These are phyloP conservation scores for Chrysosporium queenslandicum DNA, from an alignment of 2,329 filamentous ascomycete species.

Conservation along the genomic window DNA sequence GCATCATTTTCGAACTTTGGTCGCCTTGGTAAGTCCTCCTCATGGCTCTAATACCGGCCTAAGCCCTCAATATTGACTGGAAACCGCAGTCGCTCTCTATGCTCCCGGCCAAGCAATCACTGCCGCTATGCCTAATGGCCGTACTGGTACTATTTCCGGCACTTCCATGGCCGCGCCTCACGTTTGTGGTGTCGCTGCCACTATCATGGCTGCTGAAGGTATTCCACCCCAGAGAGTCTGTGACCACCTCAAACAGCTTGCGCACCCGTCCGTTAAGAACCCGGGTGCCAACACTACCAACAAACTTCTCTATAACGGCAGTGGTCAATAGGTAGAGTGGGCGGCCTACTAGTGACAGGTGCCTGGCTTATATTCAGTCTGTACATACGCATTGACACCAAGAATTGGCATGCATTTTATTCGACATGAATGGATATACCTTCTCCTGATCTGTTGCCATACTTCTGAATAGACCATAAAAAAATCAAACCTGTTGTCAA, in stretches of 20 bases:
- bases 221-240: slow-evolving; percentile 39
- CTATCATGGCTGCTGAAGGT: slow-evolving; percentile 42
- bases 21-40: slow-evolving; percentile 24
- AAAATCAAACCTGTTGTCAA: no score
- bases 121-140: slow-evolving; percentile 40
- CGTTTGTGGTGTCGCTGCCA: slow-evolving; percentile 47
- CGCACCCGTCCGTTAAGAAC: slow-evolving; percentile 25
- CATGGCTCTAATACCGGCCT: not conserved
- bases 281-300: slow-evolving; percentile 22
- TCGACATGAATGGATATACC: no score
- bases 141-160: slow-evolving; percentile 37
- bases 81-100: slow-evolving; percentile 42
- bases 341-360: no score
- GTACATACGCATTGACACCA: no score
- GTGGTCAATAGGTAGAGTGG: slow-evolving; percentile 8
- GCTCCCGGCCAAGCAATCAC: slow-evolving; percentile 47
- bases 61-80: not conserved
- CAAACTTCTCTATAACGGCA: slow-evolving; percentile 25
- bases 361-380: no score
- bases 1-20: slow-evolving; percentile 36
- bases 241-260: slow-evolving; percentile 45
- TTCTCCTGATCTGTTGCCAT: no score
- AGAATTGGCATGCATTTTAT: no score
- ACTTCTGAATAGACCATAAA: no score
- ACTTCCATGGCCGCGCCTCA: slow-evolving; percentile 34